phyloP scores from a whole-genome alignment of 148 eudicot genomes.

The Amaranthus cruentus region DNA sequence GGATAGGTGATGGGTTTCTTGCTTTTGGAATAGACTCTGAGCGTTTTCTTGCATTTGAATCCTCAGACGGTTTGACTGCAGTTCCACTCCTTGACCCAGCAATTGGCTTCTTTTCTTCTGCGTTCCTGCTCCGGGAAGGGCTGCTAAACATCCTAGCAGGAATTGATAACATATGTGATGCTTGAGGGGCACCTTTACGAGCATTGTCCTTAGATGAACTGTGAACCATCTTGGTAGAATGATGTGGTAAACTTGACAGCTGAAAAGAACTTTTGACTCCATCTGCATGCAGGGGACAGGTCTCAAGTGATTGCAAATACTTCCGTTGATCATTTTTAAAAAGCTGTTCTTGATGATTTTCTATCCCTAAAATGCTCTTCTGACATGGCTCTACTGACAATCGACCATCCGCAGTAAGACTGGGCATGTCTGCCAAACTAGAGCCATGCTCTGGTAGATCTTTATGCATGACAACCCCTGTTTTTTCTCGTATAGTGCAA shows the following conservation, averaged over 20 bases:
- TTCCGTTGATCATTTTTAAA: constrained; percentile 17
- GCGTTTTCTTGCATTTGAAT: constrained; percentile 27
- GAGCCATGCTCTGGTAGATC: constrained; percentile 24
- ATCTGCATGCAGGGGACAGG: constrained; percentile 22
- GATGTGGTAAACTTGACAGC: constrained; percentile 11
- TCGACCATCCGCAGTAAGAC: constrained; percentile 20
- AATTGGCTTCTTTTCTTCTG: constrained; percentile 32
- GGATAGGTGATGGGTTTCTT: constrained; percentile 63
- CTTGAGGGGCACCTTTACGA: constrained; percentile 24
- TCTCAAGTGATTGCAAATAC: constrained; percentile 18
- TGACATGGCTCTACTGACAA: constrained; percentile 24
- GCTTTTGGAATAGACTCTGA: constrained; percentile 28
- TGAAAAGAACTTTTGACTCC: constrained; percentile 20
- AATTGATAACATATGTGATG: constrained; percentile 17
- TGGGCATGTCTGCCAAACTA: constrained; percentile 24
- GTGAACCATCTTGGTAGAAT: constrained; percentile 20
- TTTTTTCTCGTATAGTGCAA: constrained; percentile 21
- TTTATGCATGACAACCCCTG: constrained; percentile 28
- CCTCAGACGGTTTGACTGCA: constrained; percentile 27
- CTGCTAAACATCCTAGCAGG: constrained; percentile 32
- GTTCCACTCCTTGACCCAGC: constrained; percentile 25
- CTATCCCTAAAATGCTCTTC: constrained; percentile 24
- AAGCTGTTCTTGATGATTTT: constrained; percentile 18
- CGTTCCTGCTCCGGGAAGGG: constrained; percentile 33
- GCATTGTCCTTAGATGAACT: constrained; percentile 31